Evolutionary conservation across 352 stramenopile genomes (phyloP), one percentile per base, ranked within the genome.

Genomic region (Pythium graminicola): DNA sequence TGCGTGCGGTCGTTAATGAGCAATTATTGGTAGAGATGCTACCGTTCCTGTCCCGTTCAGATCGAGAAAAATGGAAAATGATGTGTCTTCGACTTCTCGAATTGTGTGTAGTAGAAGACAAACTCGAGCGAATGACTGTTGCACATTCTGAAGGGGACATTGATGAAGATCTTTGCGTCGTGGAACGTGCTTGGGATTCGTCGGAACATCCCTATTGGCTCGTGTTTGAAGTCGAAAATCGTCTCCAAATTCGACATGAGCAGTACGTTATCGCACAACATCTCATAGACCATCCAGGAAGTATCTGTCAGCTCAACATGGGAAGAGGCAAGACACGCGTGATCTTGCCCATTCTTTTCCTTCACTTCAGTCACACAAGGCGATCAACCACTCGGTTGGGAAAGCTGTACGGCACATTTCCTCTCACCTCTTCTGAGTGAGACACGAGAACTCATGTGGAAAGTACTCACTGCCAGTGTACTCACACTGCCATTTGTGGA

Each of bases 261-360:
- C 84, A 96, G 53, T 90, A 74, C 47, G 62, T 83, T 3, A 70
- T 94, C 24, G 73, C 80, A 7, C 49, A 70, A n/a, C 78, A 95
- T 39, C 57, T 96, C 19, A 77, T 95, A 29, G 38, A 84, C 8
- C 62, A 76, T 11, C 71, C 72, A 11, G 71, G 78, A 24, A 68
- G 76, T 3, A 74, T 94, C 10, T 86, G 79, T 11, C 82, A 96
- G 50, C 67, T 96, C 6, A 94, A 94, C 52, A 95, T 95, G 83
- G 86, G 85, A 0, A 62, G 80, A 22, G 86, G 86, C n/a, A 94
- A 95, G 65, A 95, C 82, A n/a, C 58, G 73, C 4, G 86, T 96
- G 26, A 93, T 96, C 48, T 44, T 95, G 9, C 86, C 86, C 0
- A 94, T 96, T 83, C 61, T 96, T 1, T 83, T 94, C 14, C 66